Base-by-base conservation (phyloP, 805 yeast species). In the Brettanomyces sp. region DNA sequence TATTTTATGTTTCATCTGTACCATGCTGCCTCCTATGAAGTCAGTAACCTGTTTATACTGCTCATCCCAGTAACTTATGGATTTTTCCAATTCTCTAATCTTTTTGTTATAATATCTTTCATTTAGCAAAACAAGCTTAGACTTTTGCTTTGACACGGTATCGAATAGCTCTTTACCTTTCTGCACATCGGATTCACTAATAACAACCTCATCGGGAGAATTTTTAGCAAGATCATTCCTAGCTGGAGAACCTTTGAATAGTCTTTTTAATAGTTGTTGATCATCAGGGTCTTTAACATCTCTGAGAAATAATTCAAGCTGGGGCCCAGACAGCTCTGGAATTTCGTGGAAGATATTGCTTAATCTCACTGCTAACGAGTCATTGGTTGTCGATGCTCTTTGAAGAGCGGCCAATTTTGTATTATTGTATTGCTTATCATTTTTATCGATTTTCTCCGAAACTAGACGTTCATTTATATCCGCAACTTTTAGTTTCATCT, bases 81-180 rank as follows among this genome's bases (percentile, higher is more conserved):
- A 36, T 12, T 47, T 49, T 23, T 52, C 52, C 38, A 64, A 30
- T 14, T 35, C 18, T 4, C 47, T 42, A 5, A 56, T 48, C 44
- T 63, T 59, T 4, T 52, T 43, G 41, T 55, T 55, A 41, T 57
- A 56, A 22, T 54, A 53, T 28, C 53, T 50, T 39, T 62, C 64
- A 39, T 53, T 56, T 45, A 62, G 47, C 39, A 56, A 54, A 28
- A 54, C 52, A n/a, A 62, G 47, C 43, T 50, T 52, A 46, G 63
- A 64, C 44, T 59, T 58, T n/a, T 49, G 47, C 4, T 52, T 37
- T 40, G 58, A 57, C 8, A 55, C 58, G 32, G 53, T 49, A 36
- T 51, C 48, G 22, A 60, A 32, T 2, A 56, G 44, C 5, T 44
- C 30, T 33, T 54, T 48, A 25, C 62, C 52, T 14, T 50, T 43